Conservation (phyloP, 2,329 filamentous ascomycete species). For the Ceratocystis alfenasii region DNA sequence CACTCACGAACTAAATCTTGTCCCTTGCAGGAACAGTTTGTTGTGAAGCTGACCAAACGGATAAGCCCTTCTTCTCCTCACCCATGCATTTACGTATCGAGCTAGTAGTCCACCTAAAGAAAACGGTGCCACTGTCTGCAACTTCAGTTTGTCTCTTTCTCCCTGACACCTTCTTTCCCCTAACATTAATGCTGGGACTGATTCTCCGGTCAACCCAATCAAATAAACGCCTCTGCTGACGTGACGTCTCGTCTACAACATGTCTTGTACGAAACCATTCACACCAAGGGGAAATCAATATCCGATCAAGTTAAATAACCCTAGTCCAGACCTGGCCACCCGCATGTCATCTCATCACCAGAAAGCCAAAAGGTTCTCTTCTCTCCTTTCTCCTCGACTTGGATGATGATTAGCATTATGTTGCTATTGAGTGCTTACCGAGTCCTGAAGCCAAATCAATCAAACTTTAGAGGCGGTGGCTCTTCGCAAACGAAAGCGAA, state of each 20-base stretch:
- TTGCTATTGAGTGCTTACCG: not conserved
- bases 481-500: slow-evolving; percentile 5
- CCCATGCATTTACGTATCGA: not conserved
- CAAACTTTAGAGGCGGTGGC: slow-evolving; percentile 10
- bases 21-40: not conserved
- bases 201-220: not conserved
- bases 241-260: not conserved
- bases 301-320: not conserved
- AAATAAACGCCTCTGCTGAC: not conserved
- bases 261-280: not conserved
- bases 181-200: not conserved
- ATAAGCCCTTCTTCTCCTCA: not conserved
- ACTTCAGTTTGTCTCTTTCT: slow-evolving; percentile 1
- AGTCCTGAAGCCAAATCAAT: not conserved
- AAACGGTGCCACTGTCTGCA: not conserved
- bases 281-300: not conserved
- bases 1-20: not conserved
- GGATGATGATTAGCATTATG: not conserved
- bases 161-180: not conserved
- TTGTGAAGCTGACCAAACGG: not conserved
- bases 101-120: not conserved
- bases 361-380: not conserved
- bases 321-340: not conserved
- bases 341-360: not conserved
- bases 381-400: not conserved